Base-by-base conservation (phyloP, 306 rosid genomes). In the Fragaria ananassa region DNA sequence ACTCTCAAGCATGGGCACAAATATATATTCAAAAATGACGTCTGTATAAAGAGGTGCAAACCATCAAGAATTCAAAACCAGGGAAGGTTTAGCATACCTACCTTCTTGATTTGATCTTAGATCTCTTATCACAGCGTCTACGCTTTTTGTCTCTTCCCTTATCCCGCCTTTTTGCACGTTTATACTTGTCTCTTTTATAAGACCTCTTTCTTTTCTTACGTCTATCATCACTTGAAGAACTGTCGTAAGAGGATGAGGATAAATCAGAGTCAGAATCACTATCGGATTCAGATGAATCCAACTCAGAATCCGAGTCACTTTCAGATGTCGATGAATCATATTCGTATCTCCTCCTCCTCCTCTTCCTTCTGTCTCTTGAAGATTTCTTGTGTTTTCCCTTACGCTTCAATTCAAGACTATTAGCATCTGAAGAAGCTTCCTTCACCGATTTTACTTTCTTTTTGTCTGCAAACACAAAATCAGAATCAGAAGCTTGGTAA, bases 141-240 rank as follows among this genome's bases (percentile, higher is more conserved):
- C 90, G 85, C 83, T 68, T 96, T 73, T 78, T 93, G 41, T 87
- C 97, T 8, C 90, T 91, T 23, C 83, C 86, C 54, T 78, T 91
- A 67, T 89, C 98, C 84, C 88, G 89, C 78, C 86, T 85, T 70
- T 86, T 92, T 50, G 88, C 89, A 2, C 86, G 92, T 68, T 78
- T 88, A 74, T 86, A 71, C 82, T 83, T 96, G 57, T 90, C 96
- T 86, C 89, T 92, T 86, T 79, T 89, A 25, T 88, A 86, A 58
- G 87, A 87, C 78, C 88, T 87, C 88, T 88, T 96, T 77, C 97
- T 89, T 89, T 90, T 92, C 81, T 76, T 92, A 61, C 85, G 89
- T 84, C 89, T 86, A 71, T 85, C 99, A 80, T 88, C 98, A 51
- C 93, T 88, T 34, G 98, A 95, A 45, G 96, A 92, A 85, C 98